Evolutionary conservation across 345 rosid genomes (phyloP).

Genomic region (Euclidium syriacum): DNA sequence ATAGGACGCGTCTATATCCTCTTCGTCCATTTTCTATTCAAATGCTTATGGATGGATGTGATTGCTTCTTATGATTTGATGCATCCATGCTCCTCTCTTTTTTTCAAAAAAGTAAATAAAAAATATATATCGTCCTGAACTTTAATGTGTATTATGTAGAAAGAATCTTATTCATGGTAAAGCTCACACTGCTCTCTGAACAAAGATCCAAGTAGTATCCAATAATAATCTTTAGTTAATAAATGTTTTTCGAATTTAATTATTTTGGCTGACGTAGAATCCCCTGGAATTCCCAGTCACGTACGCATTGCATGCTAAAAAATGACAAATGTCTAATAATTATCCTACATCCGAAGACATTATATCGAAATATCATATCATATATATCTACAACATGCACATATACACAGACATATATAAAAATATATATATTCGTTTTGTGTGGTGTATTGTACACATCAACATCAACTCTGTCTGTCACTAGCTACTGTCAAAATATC

Average conservation of each 20-base stretch:
- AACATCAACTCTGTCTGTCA: slow-evolving; percentile 33
- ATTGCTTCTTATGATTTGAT: slow-evolving; percentile 31
- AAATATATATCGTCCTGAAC: not conserved
- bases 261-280: slow-evolving; percentile 18
- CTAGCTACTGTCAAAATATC: slow-evolving; percentile 34
- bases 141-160: not conserved
- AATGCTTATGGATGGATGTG: slow-evolving; percentile 23
- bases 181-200: not conserved
- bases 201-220: slow-evolving; percentile 24
- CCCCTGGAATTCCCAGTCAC: slow-evolving; percentile 23
- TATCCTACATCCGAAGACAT: not conserved
- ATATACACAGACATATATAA: not conserved
- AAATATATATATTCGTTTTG: slow-evolving; percentile 27
- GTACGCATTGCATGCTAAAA: slow-evolving; percentile 28
- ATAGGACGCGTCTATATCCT: slow-evolving; percentile 26
- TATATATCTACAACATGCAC: not conserved
- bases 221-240: not conserved
- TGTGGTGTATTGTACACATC: slow-evolving; percentile 37
- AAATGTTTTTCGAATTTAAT: not conserved
- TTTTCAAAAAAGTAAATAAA: not conserved
- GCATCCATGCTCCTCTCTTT: slow-evolving; percentile 17
- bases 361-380: not conserved
- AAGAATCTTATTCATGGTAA: slow-evolving; percentile 6
- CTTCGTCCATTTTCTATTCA: slow-evolving; percentile 15
- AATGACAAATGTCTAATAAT: slow-evolving; percentile 6